phyloP scores from a whole-genome alignment of 495 filamentous ascomycete species.

The Talaromyces ruber region DNA sequence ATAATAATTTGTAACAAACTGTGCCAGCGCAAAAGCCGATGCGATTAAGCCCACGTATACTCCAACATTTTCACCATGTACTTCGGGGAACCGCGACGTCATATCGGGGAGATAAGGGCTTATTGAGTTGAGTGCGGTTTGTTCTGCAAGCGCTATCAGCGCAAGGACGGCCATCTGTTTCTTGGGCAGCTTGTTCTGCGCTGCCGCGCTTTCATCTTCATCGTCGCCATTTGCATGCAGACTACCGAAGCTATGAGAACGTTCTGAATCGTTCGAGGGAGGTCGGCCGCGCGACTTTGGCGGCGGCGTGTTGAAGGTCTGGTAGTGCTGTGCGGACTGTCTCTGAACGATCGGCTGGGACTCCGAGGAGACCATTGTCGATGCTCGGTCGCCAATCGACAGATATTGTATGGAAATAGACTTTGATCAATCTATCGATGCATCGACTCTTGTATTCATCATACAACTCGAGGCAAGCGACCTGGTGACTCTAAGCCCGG shows the following conservation, averaged over 20 bases:
- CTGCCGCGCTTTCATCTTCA: slow-evolving; percentile 36
- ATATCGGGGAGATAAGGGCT: slow-evolving; percentile 94
- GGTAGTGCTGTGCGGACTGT: slow-evolving; percentile 75
- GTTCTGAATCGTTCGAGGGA: slow-evolving; percentile 36
- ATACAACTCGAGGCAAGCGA: background rate
- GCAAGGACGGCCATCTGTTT: slow-evolving; percentile 79
- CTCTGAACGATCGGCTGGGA: slow-evolving; percentile 43
- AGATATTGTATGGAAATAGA: background rate
- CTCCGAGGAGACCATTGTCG: slow-evolving; percentile 9
- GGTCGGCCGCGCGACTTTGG: slow-evolving; percentile 69
- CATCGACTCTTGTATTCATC: background rate
- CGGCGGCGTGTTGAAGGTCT: slow-evolving; percentile 88
- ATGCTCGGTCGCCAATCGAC: background rate
- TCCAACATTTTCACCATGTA: slow-evolving; percentile 61
- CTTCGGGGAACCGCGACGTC: slow-evolving; percentile 76
- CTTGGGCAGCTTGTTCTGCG: slow-evolving; percentile 54
- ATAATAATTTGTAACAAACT: slow-evolving; percentile 84
- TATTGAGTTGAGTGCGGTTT: slow-evolving; percentile 94
- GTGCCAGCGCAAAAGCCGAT: slow-evolving; percentile 83
- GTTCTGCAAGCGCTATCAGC: slow-evolving; percentile 82
- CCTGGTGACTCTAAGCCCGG: background rate
- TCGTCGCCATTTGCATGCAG: slow-evolving; percentile 17
- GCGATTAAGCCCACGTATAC: slow-evolving; percentile 87
- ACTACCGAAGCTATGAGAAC: slow-evolving; percentile 26
- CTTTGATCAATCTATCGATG: background rate